A percentile compares a stretch with the other conserved stretches of the same genome.
phyloP scores from a whole-genome alignment of 768 basidiomycete genomes.

The Hortiboletus flavorubellus region DNA sequence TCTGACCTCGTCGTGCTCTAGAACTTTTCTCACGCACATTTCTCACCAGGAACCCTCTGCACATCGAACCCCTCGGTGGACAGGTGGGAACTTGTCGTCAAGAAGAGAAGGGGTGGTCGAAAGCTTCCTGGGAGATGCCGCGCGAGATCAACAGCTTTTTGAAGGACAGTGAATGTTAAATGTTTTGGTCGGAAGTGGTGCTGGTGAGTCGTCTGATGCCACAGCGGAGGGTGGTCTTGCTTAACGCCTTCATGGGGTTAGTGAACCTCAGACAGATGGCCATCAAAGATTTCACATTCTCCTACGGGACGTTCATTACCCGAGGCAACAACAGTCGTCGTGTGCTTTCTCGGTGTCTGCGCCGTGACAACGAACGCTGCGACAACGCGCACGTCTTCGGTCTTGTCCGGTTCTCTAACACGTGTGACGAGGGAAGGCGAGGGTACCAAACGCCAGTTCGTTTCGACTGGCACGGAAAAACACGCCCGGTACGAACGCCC shows the following conservation, averaged over 20 bases:
- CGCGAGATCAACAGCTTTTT: constrained; percentile 20
- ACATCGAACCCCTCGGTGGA: constrained; percentile 2
- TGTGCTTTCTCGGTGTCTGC: no score
- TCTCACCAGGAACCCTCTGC: constrained; percentile 35
- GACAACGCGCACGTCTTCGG: no score
- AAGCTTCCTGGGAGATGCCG: constrained; percentile 27
- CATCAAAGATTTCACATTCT: constrained; percentile 31
- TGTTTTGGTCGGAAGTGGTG: no score
- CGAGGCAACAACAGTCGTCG: no score
- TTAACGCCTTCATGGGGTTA: no score
- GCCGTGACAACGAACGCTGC: no score
- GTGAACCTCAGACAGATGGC: no score
- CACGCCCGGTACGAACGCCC: constrained; percentile 12
- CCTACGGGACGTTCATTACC: constrained; percentile 23
- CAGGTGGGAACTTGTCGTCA: background rate
- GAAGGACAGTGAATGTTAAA: no score
- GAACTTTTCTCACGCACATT: constrained; percentile 35
- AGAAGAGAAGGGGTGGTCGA: constrained; percentile 23
- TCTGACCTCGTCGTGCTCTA: background rate
- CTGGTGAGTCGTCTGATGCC: no score
- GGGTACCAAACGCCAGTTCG: constrained; percentile 33
- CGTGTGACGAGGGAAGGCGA: constrained; percentile 34
- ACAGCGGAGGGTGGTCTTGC: no score
- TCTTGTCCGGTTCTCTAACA: constrained; percentile 37
- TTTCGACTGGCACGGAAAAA: constrained; percentile 30